Evolutionary conservation across 2,329 filamentous ascomycete species (phyloP).

Genomic region (Myrmaecium sp.): DNA sequence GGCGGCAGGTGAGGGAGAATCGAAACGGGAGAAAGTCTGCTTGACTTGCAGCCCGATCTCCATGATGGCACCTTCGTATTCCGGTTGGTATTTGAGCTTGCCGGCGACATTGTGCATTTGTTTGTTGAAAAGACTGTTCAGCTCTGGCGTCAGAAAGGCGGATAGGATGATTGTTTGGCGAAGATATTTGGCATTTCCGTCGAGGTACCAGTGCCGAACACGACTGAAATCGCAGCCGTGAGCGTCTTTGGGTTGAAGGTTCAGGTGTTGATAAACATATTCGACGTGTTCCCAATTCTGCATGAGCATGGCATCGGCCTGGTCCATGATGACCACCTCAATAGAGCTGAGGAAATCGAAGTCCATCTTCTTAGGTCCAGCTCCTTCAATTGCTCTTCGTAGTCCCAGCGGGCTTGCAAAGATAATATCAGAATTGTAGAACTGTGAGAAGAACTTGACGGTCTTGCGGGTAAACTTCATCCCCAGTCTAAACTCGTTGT

Average conservation of each 20-base stretch:
- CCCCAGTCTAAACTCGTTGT: slow-evolving; percentile 93
- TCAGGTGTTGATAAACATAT: slow-evolving; percentile 80
- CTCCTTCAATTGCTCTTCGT: slow-evolving; percentile 73
- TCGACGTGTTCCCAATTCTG: slow-evolving; percentile 97
- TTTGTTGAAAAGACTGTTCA: slow-evolving; percentile 60
- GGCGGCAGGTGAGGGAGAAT: slow-evolving; percentile 47
- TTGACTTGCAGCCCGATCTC: slow-evolving; percentile 54
- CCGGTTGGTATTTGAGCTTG: slow-evolving; percentile 51
- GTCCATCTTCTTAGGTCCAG: slow-evolving; percentile 52
- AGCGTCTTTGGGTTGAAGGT: slow-evolving; percentile 72
- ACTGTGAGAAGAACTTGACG: slow-evolving; percentile 83
- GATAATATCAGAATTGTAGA: slow-evolving; percentile 93
- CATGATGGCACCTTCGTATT: slow-evolving; percentile 56
- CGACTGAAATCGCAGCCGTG: slow-evolving; percentile 90
- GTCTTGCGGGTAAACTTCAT: slow-evolving; percentile 95
- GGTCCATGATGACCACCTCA: slow-evolving; percentile 77
- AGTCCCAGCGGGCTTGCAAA: slow-evolving; percentile 80
- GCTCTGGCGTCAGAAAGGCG: slow-evolving; percentile 74
- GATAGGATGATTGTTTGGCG: slow-evolving; percentile 75
- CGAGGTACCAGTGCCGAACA: slow-evolving; percentile 83
- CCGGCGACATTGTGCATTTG: slow-evolving; percentile 70
- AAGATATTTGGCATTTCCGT: slow-evolving; percentile 61
- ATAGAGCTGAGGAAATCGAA: slow-evolving; percentile 88
- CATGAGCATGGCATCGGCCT: slow-evolving; percentile 86
- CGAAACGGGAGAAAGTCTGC: slow-evolving; percentile 83